These are phyloP conservation scores for Aspergillus ustus DNA, from an alignment of 2,329 filamentous ascomycete genomes.

Conservation along the genomic window DNA sequence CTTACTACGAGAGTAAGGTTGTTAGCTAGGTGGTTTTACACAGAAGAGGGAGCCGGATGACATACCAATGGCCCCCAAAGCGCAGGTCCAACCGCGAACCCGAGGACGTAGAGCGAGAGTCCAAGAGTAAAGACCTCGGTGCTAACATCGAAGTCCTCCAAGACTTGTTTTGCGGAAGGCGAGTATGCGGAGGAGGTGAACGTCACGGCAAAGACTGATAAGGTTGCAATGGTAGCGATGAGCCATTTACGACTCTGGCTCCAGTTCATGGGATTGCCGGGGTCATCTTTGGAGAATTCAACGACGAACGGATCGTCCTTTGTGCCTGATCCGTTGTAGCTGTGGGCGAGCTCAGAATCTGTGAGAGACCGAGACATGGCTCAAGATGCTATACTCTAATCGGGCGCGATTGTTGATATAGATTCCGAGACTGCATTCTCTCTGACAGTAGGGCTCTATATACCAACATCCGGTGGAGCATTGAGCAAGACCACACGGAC, in stretches of 20 bases:
- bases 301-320: constrained; percentile 39
- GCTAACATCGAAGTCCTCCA: constrained; percentile 32
- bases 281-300: constrained; percentile 35
- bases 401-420: no score
- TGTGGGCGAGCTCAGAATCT: constrained; percentile 22
- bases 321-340: constrained; percentile 39
- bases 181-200: constrained; percentile 38
- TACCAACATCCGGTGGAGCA: no score
- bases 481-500: no score
- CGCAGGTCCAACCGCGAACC: constrained; percentile 28
- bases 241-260: constrained; percentile 32
- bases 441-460: no score
- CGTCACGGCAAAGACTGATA: constrained; percentile 34
- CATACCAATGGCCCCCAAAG: background rate
- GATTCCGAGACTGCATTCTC: no score
- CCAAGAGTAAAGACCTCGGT: constrained; percentile 37
- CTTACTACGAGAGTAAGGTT: background rate
- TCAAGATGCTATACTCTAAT: background rate
- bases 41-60: background rate
- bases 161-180: constrained; percentile 27
- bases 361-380: background rate
- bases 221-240: constrained; percentile 29
- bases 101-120: constrained; percentile 44
- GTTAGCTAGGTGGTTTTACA: background rate
- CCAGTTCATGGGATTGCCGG: constrained; percentile 36